Base-by-base conservation (phyloP, 768 basidiomycete genomes). In the Amanita subjunquillea region DNA sequence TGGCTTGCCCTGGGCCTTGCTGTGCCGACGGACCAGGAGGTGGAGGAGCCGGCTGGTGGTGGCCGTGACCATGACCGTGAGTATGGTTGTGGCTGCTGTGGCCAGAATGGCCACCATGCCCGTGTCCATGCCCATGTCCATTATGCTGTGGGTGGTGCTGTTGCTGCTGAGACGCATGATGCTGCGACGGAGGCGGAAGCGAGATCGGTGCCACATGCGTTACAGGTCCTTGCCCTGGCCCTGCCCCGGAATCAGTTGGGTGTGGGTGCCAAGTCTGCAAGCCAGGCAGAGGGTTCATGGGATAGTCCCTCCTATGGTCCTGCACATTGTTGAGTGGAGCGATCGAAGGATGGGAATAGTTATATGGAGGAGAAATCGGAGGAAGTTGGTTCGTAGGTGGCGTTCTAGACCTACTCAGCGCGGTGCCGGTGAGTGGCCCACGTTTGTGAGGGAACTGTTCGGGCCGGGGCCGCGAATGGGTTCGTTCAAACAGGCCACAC, bases 391-490 rank as follows among this genome's bases (percentile, higher is more conserved):
- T 59, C 27, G 38, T 48, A 38, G 80, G 76, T 17, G 80, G 76
- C 2, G 75, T 75, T 58, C 78, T 74, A 38, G 74, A 71, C 56
- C 73, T 72, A 49, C 42, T 53, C 5, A 80, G 66, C 20, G 74
- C 69, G 2, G 76, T 66, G 3, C 72, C 63, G 8, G 83, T 78
- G 32, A 87, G 69, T 0, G 85, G 83, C 0, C 85, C 85, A 37
- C 86, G 76, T 59, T 85, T 85, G 69, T 87, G 86, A 4, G 86
- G 86, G 64, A 88, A 88, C 59, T 87, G 86, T 56, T 87, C 85
- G 0, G 87, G 87, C 39, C 87, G 72, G 8, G 86, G 82, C 13
- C 84, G 77, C 12, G 84, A 85, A 65, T 89, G 87, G 0, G 87
- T 89, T 40, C 87, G 77, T 65, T 89, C 87, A 56, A 88, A 89